A percentile compares a stretch with the other conserved stretches of the same genome.
Conservation (phyloP, 108 stramenopile species). For the Epipyxis sp. region DNA sequence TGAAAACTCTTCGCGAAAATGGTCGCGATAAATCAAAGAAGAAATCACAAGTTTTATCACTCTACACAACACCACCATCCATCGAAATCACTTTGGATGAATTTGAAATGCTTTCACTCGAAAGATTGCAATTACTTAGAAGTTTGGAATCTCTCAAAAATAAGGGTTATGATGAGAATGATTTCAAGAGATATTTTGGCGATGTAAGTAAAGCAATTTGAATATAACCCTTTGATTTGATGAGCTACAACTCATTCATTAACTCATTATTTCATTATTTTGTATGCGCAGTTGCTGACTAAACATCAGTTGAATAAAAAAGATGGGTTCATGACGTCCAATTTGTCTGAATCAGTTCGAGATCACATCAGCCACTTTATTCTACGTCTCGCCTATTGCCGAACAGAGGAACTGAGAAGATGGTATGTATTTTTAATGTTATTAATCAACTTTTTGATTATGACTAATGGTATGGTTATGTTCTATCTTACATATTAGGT, state of each 20-base stretch:
- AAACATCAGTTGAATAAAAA: background rate
- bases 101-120: constrained; percentile 56
- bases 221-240: background rate
- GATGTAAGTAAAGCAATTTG: constrained; percentile 33
- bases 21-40: too few relatives aligned
- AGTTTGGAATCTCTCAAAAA: constrained; percentile 85
- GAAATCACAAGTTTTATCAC: too few relatives aligned
- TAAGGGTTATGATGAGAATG: constrained; percentile 48
- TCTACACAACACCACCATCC: constrained; percentile 21
- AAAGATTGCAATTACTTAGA: constrained; percentile 69
- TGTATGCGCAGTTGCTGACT: background rate
- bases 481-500: background rate
- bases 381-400: constrained; percentile 86
- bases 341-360: background rate
- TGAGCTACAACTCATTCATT: background rate
- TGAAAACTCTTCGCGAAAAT: too few relatives aligned
- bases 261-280: background rate
- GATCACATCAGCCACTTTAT: constrained; percentile 93
- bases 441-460: background rate
- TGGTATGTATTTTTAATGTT: constrained; percentile 24
- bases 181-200: constrained; percentile 36
- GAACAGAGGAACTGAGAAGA: constrained; percentile 55
- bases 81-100: constrained; percentile 58
- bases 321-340: background rate
- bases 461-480: background rate